These are phyloP conservation scores for Eleusine indica DNA, from an alignment of 176 grass and related monocot species.

Conservation along the genomic window DNA sequence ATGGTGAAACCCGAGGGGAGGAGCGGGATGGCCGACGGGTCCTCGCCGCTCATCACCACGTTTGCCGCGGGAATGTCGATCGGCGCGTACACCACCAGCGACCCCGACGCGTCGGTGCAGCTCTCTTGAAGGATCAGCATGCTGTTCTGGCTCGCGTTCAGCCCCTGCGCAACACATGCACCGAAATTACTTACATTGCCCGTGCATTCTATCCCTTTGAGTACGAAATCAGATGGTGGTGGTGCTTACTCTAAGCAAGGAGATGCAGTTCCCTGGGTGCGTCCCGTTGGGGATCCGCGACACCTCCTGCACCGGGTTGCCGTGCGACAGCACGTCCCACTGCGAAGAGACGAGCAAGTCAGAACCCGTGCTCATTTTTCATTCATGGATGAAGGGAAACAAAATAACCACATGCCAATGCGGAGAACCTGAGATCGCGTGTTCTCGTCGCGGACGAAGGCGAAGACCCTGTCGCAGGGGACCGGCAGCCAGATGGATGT, in stretches of 20 bases:
- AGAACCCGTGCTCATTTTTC: neutral
- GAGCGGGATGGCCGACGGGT: slow-evolving; percentile 61
- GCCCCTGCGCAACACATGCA: slow-evolving; percentile 38
- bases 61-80: slow-evolving; percentile 68
- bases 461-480: slow-evolving; percentile 69
- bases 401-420: neutral
- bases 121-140: slow-evolving; percentile 81
- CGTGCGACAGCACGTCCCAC: slow-evolving; percentile 93
- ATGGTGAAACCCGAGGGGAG: slow-evolving; percentile 82
- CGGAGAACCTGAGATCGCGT: slow-evolving; percentile 62
- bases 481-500: slow-evolving; percentile 81
- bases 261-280: slow-evolving; percentile 79
- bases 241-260: slow-evolving; percentile 87
- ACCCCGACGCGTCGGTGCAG: slow-evolving; percentile 58
- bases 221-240: no score
- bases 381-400: neutral
- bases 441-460: slow-evolving; percentile 72
- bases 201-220: no score
- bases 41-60: slow-evolving; percentile 74
- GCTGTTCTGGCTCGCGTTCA: slow-evolving; percentile 66
- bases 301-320: slow-evolving; percentile 80
- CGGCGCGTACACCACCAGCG: slow-evolving; percentile 68
- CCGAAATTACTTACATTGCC: neutral
- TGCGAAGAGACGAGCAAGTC: slow-evolving; percentile 1
- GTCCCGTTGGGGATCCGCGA: slow-evolving; percentile 64